A percentile compares a stretch with the other conserved stretches of the same genome.
These are phyloP conservation scores for Penicillium aurantiogriseum DNA, from an alignment of 2,329 filamentous ascomycete species.

Conservation along the genomic window DNA sequence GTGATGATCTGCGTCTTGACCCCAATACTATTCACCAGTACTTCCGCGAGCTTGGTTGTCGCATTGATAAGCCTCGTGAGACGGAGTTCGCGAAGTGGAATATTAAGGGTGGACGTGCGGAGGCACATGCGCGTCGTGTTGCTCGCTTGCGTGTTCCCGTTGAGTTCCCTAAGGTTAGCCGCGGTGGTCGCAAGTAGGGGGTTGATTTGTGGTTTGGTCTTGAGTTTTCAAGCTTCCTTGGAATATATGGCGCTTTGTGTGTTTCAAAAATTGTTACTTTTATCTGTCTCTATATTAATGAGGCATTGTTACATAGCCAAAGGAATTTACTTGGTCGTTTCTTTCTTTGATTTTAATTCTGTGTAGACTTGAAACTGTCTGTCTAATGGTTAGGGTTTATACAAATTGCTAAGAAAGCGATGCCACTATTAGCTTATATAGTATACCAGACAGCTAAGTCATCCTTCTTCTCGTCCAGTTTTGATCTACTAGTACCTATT, in stretches of 20 bases:
- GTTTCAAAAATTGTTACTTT: slow-evolving; percentile 11
- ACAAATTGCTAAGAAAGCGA: not conserved
- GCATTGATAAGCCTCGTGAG: slow-evolving; percentile 42
- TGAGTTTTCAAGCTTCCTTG: not conserved
- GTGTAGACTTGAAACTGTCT: not conserved
- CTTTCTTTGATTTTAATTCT: not conserved
- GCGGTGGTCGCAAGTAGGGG: slow-evolving; percentile 34
- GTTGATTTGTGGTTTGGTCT: slow-evolving; percentile 5
- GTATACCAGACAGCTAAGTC: not conserved
- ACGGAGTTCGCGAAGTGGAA: slow-evolving; percentile 44
- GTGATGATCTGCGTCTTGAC: slow-evolving; percentile 45
- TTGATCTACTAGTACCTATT: no score
- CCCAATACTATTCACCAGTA: slow-evolving; percentile 38
- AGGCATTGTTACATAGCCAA: slow-evolving; percentile 12
- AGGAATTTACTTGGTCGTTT: slow-evolving; percentile 3
- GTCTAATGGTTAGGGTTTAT: not conserved
- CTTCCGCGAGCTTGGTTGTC: slow-evolving; percentile 49
- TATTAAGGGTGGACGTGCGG: slow-evolving; percentile 60
- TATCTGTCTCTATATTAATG: slow-evolving; percentile 9
- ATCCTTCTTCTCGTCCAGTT: rapidly evolving
- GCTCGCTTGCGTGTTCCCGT: slow-evolving; percentile 76
- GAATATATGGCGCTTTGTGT: slow-evolving; percentile 8
- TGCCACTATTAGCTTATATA: not conserved
- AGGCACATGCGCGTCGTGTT: slow-evolving; percentile 53
- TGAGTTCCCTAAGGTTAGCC: slow-evolving; percentile 69